Evolutionary conservation across 371 early-diverging fungal genomes (phyloP).

Genomic region (Batrachochytrium dendrobatidis): DNA sequence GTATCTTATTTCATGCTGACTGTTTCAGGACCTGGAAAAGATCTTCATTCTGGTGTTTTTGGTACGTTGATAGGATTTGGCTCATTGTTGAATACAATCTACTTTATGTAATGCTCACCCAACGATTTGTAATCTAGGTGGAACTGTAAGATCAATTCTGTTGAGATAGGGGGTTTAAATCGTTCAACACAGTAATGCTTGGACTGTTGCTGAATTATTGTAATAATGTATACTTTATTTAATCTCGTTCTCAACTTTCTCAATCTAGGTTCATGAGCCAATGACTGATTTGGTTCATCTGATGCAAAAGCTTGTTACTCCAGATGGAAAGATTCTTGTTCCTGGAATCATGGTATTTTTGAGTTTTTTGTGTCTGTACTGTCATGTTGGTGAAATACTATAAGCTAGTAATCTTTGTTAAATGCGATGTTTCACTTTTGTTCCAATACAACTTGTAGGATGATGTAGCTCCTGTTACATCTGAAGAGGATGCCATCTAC

Average conservation of each 20-base stretch:
- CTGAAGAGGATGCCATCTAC: conserved; percentile 71
- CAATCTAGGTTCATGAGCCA: conserved; percentile 89
- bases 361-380: not conserved
- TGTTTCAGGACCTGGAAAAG: conserved; percentile 45
- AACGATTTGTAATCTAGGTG: no score
- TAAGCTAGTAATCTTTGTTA: no score
- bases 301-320: conserved; percentile 76
- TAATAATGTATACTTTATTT: no score
- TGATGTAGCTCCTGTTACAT: conserved; percentile 75
- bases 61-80: conserved; percentile 46
- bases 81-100: no score
- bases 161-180: no score
- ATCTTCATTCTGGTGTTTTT: conserved; percentile 95
- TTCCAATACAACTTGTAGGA: conserved; percentile 40
- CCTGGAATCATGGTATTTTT: conserved; percentile 65
- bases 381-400: no score
- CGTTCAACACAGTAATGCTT: no score
- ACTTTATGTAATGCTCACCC: no score
- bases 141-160: no score
- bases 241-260: no score
- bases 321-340: conserved; percentile 81
- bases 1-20: conserved; percentile 73
- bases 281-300: conserved; percentile 86
- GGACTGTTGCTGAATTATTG: no score
- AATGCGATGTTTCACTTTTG: no score